Conservation (phyloP, 345 rosid genomes). For the Cardamine occulta region DNA sequence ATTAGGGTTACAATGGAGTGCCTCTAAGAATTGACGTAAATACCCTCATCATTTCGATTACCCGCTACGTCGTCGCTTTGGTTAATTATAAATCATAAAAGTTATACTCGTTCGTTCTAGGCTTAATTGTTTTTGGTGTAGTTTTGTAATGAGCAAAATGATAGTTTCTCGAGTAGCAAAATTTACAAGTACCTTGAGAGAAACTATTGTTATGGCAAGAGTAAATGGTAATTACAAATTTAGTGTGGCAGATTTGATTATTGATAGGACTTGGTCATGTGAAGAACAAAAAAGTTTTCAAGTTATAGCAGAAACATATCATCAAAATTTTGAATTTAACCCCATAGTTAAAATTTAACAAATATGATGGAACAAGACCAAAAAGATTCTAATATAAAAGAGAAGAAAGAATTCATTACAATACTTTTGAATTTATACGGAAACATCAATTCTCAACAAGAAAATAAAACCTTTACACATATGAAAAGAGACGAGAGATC, state of each 20-base stretch:
- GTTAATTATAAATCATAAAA: background rate
- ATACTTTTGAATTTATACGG: constrained; percentile 17
- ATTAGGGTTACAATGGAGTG: constrained; percentile 39
- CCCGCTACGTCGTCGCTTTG: constrained; percentile 18
- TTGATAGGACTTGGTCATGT: background rate
- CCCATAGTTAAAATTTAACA: too few relatives aligned
- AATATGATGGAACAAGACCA: background rate
- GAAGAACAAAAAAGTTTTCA: background rate
- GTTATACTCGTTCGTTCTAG: background rate
- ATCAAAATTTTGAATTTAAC: background rate
- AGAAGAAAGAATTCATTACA: constrained; percentile 12
- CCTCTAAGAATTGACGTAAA: background rate
- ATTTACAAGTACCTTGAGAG: background rate
- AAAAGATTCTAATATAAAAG: background rate
- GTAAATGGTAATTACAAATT: background rate
- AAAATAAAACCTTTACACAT: constrained; percentile 4
- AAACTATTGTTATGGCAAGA: background rate
- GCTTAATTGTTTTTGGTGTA: background rate
- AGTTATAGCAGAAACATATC: background rate
- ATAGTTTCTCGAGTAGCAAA: background rate
- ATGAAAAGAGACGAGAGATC: constrained; percentile 14
- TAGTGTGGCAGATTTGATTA: background rate
- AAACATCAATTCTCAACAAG: constrained; percentile 22
- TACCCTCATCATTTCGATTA: background rate
- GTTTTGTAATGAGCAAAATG: background rate